Percentiles rank a stretch among this genome's conserved stretches.
phyloP scores from a whole-genome alignment of 1,139 yeast species.

The Arxiozyma telluris region DNA sequence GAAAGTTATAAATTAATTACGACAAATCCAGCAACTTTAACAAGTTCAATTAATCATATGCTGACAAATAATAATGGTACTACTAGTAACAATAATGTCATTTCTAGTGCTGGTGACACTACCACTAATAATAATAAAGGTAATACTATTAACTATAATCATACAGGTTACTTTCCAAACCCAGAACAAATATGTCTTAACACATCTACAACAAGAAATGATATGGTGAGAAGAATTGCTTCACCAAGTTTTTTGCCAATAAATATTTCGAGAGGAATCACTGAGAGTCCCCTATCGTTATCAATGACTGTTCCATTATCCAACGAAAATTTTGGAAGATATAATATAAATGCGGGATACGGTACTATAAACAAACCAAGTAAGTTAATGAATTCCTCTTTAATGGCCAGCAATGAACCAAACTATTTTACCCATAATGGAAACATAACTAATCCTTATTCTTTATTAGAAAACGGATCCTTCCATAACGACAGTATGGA shows the following conservation, averaged over 20 bases:
- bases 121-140: neutral
- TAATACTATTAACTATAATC: neutral
- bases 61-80: neutral
- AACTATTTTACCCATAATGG: neutral
- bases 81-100: neutral
- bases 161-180: neutral
- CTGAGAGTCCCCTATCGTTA: conserved; percentile 19
- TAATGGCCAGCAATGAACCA: neutral
- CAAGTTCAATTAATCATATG: neutral
- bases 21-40: neutral
- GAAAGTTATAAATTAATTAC: conserved; percentile 1
- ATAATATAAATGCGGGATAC: neutral
- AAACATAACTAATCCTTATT: neutral
- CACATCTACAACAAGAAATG: neutral
- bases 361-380: neutral
- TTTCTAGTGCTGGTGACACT: neutral
- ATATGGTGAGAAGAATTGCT: conserved; percentile 17
- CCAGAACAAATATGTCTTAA: neutral
- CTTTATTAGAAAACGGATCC: neutral
- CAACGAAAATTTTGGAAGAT: neutral
- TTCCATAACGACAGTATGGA: neutral
- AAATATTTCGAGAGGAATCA: conserved; percentile 26
- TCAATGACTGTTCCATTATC: neutral
- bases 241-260: conserved; percentile 27
- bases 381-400: neutral